Base-by-base conservation (phyloP, 192 early-diverging fungal genomes). In the Backusella tarrabulga region DNA sequence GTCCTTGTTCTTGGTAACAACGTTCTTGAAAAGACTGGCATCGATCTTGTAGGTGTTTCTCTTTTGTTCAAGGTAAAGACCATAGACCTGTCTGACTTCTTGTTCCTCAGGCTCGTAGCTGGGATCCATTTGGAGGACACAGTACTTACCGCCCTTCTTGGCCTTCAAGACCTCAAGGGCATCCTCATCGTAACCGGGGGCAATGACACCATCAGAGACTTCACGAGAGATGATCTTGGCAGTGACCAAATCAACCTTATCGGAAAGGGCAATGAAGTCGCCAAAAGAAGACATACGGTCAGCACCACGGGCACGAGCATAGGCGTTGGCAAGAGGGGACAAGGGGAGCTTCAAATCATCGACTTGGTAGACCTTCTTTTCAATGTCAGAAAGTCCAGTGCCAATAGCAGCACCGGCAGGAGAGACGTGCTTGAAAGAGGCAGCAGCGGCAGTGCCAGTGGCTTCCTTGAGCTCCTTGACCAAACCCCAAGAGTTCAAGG, bases 221-320 rank as follows among this genome's bases (percentile, higher is more conserved):
- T 99, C 98, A 71, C 95, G 91, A 42, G 93, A 94, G 83, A 99
- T 98, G 72, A 99, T 93, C 83, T 92, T 92, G 74, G 98, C 98
- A 15, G 98, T 99, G 32, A 90, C 88, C 77, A 93, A 90, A 85
- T 99, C 98, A 76, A 94, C 94, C 32, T 78, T 89, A 80, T 95
- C 93, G 67, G 92, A 94, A 36, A 99, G 87, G 46, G 97, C 98
- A 70, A 98, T 97, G 93, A 97, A 99, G 86, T 99, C 98, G 81
- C 98, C 98, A 75, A 99, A 99, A 26, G 95, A 97, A 73, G 94
- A 96, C 98, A 99, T 99, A 83, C 98, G 95, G 83, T 99, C 98
- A 56, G 97, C 97, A 52, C 98, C 98, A 74, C 98, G 93, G 23
- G 98, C 98, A 79, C 98, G 95, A 50, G 98, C 97, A 83, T 99